A percentile compares a stretch with the other conserved stretches of the same genome.
Conservation (phyloP, 2,329 filamentous ascomycete species). For the Bipolaris victoriae region DNA sequence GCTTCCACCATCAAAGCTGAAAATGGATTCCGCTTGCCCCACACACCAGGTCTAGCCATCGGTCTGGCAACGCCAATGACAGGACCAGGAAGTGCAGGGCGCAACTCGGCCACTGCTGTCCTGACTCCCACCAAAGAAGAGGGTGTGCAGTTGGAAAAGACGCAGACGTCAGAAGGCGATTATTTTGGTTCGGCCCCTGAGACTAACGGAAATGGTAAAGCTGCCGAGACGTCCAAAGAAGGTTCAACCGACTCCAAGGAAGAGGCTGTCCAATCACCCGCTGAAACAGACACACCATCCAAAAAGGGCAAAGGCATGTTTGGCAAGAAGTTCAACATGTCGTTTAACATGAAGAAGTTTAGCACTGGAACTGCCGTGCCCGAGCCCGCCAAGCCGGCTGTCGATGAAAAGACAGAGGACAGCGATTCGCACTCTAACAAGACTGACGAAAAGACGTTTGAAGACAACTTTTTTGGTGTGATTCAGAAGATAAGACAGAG, state of each 20-base stretch:
- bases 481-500: slow-evolving; percentile 74
- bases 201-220: slow-evolving; percentile 35
- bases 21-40: slow-evolving; percentile 65
- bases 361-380: slow-evolving; percentile 65
- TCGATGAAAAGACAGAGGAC: slow-evolving; percentile 74
- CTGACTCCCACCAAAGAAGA: slow-evolving; percentile 52
- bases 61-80: slow-evolving; percentile 72
- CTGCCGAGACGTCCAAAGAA: slow-evolving; percentile 32
- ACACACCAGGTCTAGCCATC: slow-evolving; percentile 79
- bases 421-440: slow-evolving; percentile 65
- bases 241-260: slow-evolving; percentile 35
- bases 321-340: slow-evolving; percentile 80
- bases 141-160: slow-evolving; percentile 59
- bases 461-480: slow-evolving; percentile 75
- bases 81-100: slow-evolving; percentile 46
- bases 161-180: slow-evolving; percentile 68
- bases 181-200: slow-evolving; percentile 65
- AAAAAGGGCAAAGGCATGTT: slow-evolving; percentile 71
- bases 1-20: slow-evolving; percentile 60
- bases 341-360: slow-evolving; percentile 84
- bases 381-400: slow-evolving; percentile 72
- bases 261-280: slow-evolving; percentile 51
- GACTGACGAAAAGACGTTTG: slow-evolving; percentile 71
- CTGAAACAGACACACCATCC: slow-evolving; percentile 38
- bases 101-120: slow-evolving; percentile 44